Evolutionary conservation across 2,329 filamentous ascomycete genomes (phyloP), one percentile per base, ranked within the genome.

Genomic region (Peltaster fructicola): DNA sequence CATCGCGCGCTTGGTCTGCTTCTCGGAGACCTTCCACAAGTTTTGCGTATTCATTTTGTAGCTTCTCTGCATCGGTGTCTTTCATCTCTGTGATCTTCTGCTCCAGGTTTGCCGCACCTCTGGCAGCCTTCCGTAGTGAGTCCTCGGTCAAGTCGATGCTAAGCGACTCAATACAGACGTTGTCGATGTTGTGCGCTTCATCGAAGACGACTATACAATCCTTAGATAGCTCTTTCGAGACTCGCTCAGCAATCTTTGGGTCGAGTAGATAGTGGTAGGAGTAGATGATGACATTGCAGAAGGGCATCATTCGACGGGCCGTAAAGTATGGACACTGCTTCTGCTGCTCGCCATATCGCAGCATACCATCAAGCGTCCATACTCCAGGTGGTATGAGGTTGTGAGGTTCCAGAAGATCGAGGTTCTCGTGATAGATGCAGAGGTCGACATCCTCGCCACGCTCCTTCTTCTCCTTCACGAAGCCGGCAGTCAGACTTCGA

Each of bases 281-380:
- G 56, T 98, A 98, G 38, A 98, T 98, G 44, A 98, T 93, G 45
- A 98, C 82, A 48, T 98, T 95, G 64, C 88, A 98, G 47, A 84
- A 95, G 43, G 88, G 76, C 85, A 98, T 95, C 88, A 98, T 98
- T 35, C 88, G 72, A 30, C 88, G 67, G 8, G 81, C 79, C 8
- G 85, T 93, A 42, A 98, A 98, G 49, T 98, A 98, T 0, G 88
- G 88, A 40, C 88, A 98, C 50, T 95, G 88, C 48, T 93, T 93
- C 35, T 93, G 73, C 41, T 92, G 65, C 52, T 98, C 85, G 26
- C 90, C 85, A 42, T 98, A 95, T 35, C 67, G 70, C 29, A 91
- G 55, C 23, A 98, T 67, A 8, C 73, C 80, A 39, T 98, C 88
- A 24, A 98, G 68, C 0, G 88, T 95, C 70, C 88, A 98, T 2